Conservation (phyloP, 2,329 filamentous ascomycete genomes). For the Cordyceps militaris region DNA sequence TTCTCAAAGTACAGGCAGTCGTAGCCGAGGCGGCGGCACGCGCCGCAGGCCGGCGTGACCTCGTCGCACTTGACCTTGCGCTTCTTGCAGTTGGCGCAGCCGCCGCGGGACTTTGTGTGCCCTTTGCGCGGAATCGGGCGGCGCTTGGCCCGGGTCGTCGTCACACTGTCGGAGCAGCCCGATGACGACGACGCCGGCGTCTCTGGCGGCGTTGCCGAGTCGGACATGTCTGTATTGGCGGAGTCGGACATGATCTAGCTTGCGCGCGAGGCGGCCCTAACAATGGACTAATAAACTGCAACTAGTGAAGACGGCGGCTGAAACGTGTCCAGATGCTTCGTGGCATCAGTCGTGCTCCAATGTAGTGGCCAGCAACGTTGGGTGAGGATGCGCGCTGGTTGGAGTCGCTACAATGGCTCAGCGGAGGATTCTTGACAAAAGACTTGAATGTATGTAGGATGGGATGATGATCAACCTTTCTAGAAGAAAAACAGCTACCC, state of each 20-base stretch:
- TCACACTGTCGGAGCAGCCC: neutral
- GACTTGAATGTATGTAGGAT: neutral
- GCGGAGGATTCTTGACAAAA: neutral
- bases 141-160: conserved; percentile 16
- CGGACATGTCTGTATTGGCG: neutral
- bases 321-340: neutral
- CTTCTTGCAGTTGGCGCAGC: conserved; percentile 27
- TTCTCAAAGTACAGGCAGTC: conserved; percentile 26
- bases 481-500: neutral
- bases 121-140: conserved; percentile 29
- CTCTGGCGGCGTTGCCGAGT: neutral
- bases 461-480: neutral
- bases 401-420: neutral
- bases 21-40: conserved; percentile 30
- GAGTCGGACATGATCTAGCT: neutral
- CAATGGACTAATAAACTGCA: no score
- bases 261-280: no score
- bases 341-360: neutral
- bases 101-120: conserved; percentile 28
- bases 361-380: neutral
- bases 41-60: conserved; percentile 26
- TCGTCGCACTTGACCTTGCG: conserved; percentile 41
- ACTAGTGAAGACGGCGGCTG: neutral
- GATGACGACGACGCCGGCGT: conserved; percentile 5
- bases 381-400: neutral